Evolutionary conservation across 176 grass and related monocot species (phyloP).

Genomic region (Thinopyrum elongatum): DNA sequence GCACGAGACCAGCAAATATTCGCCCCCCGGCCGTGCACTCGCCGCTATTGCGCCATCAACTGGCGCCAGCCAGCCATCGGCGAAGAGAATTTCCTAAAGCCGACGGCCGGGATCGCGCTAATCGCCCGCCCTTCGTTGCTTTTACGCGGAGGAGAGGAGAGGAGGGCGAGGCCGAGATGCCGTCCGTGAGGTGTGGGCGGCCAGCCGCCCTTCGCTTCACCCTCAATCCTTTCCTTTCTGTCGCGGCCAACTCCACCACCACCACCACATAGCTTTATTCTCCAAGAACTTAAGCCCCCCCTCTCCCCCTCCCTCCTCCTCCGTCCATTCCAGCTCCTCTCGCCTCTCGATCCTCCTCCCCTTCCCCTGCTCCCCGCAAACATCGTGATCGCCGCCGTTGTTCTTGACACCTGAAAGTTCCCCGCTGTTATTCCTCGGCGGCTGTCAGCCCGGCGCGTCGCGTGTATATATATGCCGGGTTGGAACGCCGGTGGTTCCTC

Average conservation of each 20-base stretch:
- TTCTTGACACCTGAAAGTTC: slow-evolving; percentile 17
- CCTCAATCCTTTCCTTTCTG: slow-evolving; percentile 67
- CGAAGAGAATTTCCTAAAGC: slow-evolving; percentile 15
- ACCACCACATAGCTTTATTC: slow-evolving; percentile 37
- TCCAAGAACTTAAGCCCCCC: slow-evolving; percentile 37
- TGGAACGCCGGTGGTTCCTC: not conserved
- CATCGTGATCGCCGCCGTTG: slow-evolving; percentile 34
- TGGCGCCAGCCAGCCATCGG: slow-evolving; percentile 7
- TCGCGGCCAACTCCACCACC: slow-evolving; percentile 43
- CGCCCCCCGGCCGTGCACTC: not conserved
- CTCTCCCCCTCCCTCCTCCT: not conserved
- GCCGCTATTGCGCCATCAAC: slow-evolving; percentile 43
- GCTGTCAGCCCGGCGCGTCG: not conserved
- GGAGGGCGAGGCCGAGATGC: slow-evolving; percentile 35
- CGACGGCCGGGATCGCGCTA: slow-evolving; percentile 8
- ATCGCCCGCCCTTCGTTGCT: slow-evolving; percentile 25
- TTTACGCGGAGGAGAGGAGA: slow-evolving; percentile 26
- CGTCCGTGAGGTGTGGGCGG: slow-evolving; percentile 43
- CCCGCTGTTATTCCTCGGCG: slow-evolving; percentile 5
- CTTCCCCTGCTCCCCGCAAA: slow-evolving; percentile 5
- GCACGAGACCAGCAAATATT: slow-evolving; percentile 36
- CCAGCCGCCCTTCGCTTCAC: slow-evolving; percentile 41
- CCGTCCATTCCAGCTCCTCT: slow-evolving; percentile 32
- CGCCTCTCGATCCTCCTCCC: not conserved
- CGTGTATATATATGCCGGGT: slow-evolving; percentile 27